Base-by-base conservation (phyloP, 2,329 filamentous ascomycete genomes). In the Neofusicoccum laricinum region DNA sequence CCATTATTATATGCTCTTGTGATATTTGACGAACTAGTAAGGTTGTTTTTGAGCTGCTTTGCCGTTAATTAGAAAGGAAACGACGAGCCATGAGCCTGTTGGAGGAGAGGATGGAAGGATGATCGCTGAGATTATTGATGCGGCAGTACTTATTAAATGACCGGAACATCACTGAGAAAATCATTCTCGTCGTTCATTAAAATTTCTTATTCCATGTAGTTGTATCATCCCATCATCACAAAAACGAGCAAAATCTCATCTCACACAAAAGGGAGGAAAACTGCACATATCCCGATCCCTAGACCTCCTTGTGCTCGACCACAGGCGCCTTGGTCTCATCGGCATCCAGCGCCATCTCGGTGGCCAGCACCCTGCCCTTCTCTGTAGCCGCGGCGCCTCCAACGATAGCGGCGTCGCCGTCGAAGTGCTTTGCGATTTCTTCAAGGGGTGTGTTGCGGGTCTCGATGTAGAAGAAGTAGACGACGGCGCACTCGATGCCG, bases 401-500 rank as follows among this genome's bases (percentile, higher is more conserved):
- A 64, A 89, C 83, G 73, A 88, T 89, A 0, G 78, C 78, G 19
- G 76, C 74, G 43, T 68, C 70, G 1, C 73, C 73, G 46, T 74
- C 72, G 66, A 82, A 82, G 64, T 82, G 78, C 34, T 75, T 73
- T 25, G 77, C 75, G 10, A 82, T 70, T 68, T 82, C 80, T 68
- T 82, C 80, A 25, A 82, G 73, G 10, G 77, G 81, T 66, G 76
- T 73, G 38, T 76, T 70, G 46, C 76, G 75, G 53, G 73, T 74
- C 61, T 76, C 72, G 48, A 76, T 74, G 64, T 76, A 76, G 74
- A 89, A 84, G 79, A 87, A 86, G 76, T 83, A 88, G 40, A 89
- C 86, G 69, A 89, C 88, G 51, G 85, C 66, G 50, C 88, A 77
- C 74, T 89, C 85, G 70, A 82, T 74, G 51, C 83, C 78, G 71